Percentiles rank a stretch among this genome's conserved stretches.
Conservation (phyloP, 2,329 filamentous ascomycete genomes). For the Cladophialophora exuberans region DNA sequence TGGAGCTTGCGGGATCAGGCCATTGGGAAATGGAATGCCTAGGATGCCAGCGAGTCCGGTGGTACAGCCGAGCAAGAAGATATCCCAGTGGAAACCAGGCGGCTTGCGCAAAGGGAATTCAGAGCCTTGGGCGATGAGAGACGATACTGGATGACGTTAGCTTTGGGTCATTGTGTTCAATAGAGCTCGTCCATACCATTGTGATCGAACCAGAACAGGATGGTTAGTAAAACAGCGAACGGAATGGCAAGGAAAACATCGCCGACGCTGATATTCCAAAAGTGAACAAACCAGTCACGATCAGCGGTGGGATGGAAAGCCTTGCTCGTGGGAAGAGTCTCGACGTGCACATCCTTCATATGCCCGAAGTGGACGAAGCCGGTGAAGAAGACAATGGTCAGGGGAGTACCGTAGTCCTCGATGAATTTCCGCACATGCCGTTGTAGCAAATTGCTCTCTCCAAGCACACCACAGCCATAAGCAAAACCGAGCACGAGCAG, state of each 20-base stretch:
- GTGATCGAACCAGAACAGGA: conserved; percentile 89
- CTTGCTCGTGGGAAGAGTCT: conserved; percentile 73
- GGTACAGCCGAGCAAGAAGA: conserved; percentile 78
- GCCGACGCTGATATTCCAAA: conserved; percentile 74
- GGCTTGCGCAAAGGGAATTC: conserved; percentile 81
- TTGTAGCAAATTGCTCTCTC: conserved; percentile 71
- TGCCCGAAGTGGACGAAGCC: conserved; percentile 85
- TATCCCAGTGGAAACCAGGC: conserved; percentile 82
- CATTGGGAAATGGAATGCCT: conserved; percentile 80
- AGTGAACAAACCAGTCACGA: conserved; percentile 75
- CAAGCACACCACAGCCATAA: conserved; percentile 73
- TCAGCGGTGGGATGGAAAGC: conserved; percentile 78
- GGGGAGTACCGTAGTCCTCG: conserved; percentile 85
- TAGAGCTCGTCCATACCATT: conserved; percentile 61
- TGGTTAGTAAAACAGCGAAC: conserved; percentile 79
- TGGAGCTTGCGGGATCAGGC: conserved; percentile 79
- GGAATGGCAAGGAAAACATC: conserved; percentile 85
- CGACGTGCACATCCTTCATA: conserved; percentile 71
- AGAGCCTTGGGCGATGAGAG: conserved; percentile 79
- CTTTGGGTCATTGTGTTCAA: conserved; percentile 4
- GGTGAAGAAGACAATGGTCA: conserved; percentile 84
- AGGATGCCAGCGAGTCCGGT: conserved; percentile 75
- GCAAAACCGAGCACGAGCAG: conserved; percentile 77
- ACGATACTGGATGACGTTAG: conserved; percentile 62
- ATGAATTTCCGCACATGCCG: conserved; percentile 78